Evolutionary conservation across 768 basidiomycete species (phyloP).

Genomic region (Podaxis sp.): DNA sequence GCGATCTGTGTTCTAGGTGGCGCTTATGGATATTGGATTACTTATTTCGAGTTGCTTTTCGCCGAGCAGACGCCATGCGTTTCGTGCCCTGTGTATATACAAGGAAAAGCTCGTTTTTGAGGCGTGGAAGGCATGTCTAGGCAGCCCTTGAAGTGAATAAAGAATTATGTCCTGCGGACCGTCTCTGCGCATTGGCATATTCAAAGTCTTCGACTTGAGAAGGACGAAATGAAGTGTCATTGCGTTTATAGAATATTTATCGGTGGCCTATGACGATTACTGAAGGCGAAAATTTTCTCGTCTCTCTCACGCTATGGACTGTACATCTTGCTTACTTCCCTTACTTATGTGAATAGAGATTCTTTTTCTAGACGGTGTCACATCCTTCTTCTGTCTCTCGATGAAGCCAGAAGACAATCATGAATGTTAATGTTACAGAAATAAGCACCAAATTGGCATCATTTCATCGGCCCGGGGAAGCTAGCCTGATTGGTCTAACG

Average conservation of each 20-base stretch:
- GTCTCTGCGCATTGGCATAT: neutral
- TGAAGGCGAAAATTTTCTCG: constrained; percentile 3
- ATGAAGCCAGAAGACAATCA: constrained; percentile 9
- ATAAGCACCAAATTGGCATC: constrained; percentile 3
- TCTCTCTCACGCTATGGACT: neutral
- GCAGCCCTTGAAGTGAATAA: constrained; percentile 1
- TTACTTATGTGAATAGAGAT: neutral
- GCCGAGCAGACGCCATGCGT: neutral
- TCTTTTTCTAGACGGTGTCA: neutral
- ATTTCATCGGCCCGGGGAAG: neutral
- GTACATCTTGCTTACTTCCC: neutral
- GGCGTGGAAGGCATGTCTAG: neutral
- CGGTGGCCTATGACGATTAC: neutral
- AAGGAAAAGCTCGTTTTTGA: neutral
- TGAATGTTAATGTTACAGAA: constrained; percentile 9
- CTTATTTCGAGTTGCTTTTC: neutral
- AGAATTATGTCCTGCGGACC: constrained; percentile 1
- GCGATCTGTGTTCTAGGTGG: neutral
- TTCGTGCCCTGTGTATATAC: neutral
- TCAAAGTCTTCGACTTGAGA: neutral
- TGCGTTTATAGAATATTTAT: neutral
- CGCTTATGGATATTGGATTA: neutral
- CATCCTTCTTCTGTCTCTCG: constrained; percentile 4
- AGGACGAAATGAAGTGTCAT: neutral
- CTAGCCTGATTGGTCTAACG: neutral